phyloP scores from a whole-genome alignment of 805 yeast species.

The Lachancea fermentati region DNA sequence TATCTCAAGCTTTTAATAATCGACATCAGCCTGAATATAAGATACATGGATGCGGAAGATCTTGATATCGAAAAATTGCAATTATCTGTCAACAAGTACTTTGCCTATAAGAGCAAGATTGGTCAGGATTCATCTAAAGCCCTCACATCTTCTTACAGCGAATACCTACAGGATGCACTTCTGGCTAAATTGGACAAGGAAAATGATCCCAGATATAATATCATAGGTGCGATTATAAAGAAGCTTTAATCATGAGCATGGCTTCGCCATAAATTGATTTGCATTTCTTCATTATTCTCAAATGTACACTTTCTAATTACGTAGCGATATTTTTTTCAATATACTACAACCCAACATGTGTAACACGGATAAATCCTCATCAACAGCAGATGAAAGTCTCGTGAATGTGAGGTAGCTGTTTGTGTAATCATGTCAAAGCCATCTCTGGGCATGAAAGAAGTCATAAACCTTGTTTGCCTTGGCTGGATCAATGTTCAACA shows the following conservation, averaged over 20 bases:
- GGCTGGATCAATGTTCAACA: conserved; percentile 76
- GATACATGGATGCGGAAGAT: conserved; percentile 40
- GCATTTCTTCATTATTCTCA: too few relatives aligned
- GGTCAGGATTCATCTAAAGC: conserved; percentile 30
- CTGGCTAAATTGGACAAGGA: conserved; percentile 24
- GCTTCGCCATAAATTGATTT: too few relatives aligned
- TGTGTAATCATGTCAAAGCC: conserved; percentile 44
- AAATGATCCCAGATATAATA: conserved; percentile 27
- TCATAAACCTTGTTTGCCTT: conserved; percentile 88
- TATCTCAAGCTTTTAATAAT: conserved; percentile 38
- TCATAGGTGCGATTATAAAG: conserved; percentile 30
- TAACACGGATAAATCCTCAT: too few relatives aligned
- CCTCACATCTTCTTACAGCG: conserved; percentile 34
- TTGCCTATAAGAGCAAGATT: conserved; percentile 50
- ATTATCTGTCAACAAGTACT: conserved; percentile 62
- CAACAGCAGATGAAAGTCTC: too few relatives aligned
- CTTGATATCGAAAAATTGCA: conserved; percentile 53
- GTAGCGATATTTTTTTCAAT: too few relatives aligned
- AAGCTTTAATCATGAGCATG: conserved; percentile 19
- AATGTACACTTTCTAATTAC: too few relatives aligned
- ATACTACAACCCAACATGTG: too few relatives aligned
- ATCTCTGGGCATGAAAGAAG: conserved; percentile 86
- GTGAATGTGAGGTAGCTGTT: too few relatives aligned
- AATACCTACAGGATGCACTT: conserved; percentile 30
- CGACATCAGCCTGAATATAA: conserved; percentile 63